Percentiles rank a stretch among this genome's conserved stretches.
phyloP scores from a whole-genome alignment of 1,284 basidiomycete genomes.

The Testicularia cyperi region DNA sequence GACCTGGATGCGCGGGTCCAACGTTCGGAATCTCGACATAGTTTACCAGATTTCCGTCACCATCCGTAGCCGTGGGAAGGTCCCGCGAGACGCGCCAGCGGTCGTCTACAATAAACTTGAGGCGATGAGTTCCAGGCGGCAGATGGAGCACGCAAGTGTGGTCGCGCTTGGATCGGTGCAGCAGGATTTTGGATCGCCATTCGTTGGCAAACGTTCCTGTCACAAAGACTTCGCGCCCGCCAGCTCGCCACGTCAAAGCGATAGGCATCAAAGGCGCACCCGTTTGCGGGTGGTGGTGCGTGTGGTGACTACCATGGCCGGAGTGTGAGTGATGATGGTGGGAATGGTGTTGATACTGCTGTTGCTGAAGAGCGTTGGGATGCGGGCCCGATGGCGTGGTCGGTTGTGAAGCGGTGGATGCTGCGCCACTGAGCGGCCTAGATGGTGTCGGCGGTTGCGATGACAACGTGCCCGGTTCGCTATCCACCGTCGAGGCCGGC shows the following conservation, averaged over 20 bases:
- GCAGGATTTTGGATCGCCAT: constrained; percentile 64
- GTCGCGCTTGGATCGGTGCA: constrained; percentile 45
- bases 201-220: constrained; percentile 68
- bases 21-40: constrained; percentile 65
- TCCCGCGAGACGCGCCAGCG: constrained; percentile 75
- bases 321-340: constrained; percentile 5
- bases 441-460: constrained; percentile 4
- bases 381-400: constrained; percentile 19
- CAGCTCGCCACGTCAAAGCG: constrained; percentile 48
- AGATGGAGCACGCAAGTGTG: constrained; percentile 54
- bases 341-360: constrained; percentile 5
- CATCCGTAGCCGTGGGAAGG: constrained; percentile 87
- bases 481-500: constrained; percentile 1
- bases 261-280: constrained; percentile 29
- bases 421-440: not conserved
- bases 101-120: constrained; percentile 95
- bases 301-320: too few relatives aligned
- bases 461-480: constrained; percentile 2
- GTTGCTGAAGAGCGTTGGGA: not conserved
- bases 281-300: too few relatives aligned
- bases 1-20: constrained; percentile 48
- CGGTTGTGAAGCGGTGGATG: constrained; percentile 15
- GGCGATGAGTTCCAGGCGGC: constrained; percentile 87
- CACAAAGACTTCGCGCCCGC: constrained; percentile 63
- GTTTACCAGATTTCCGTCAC: constrained; percentile 91